Percentiles rank a stretch among this genome's conserved stretches.
Conservation (phyloP, 441 rosid genomes). For the Metrosideros polymorpha region DNA sequence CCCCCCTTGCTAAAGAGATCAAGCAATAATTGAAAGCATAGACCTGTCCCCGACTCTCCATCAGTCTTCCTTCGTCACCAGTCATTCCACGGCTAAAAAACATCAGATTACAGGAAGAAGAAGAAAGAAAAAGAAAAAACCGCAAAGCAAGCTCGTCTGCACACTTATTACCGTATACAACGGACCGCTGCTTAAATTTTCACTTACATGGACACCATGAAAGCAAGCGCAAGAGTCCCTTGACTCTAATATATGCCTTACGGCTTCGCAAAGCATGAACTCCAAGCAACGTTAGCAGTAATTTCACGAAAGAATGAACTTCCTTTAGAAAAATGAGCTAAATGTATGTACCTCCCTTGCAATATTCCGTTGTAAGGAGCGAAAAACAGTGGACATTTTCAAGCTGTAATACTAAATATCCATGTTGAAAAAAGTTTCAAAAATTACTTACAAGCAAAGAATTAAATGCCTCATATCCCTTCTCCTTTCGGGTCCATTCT, state of each 20-base stretch:
- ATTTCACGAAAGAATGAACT: neutral
- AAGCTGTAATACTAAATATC: neutral
- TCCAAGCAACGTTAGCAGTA: neutral
- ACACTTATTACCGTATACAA: neutral
- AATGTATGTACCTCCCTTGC: neutral
- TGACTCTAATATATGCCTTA: neutral
- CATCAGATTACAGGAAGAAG: neutral
- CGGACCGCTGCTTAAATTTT: neutral
- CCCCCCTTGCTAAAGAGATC: neutral
- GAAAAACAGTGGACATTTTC: neutral
- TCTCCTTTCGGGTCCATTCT: neutral
- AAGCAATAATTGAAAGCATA: neutral
- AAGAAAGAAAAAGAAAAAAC: rapidly evolving
- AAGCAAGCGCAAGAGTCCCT: neutral
- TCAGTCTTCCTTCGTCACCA: neutral
- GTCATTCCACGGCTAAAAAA: neutral
- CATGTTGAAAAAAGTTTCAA: neutral
- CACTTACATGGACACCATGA: neutral
- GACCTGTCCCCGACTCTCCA: neutral
- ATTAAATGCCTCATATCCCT: neutral
- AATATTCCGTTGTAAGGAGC: neutral
- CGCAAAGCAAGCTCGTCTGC: neutral
- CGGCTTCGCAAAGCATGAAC: neutral
- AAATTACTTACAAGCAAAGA: neutral
- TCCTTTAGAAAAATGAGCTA: neutral